A percentile compares a stretch with the other conserved stretches of the same genome.
These are phyloP conservation scores for Lignosus rhinocerotis DNA, from an alignment of 1,284 basidiomycete species.

Conservation along the genomic window DNA sequence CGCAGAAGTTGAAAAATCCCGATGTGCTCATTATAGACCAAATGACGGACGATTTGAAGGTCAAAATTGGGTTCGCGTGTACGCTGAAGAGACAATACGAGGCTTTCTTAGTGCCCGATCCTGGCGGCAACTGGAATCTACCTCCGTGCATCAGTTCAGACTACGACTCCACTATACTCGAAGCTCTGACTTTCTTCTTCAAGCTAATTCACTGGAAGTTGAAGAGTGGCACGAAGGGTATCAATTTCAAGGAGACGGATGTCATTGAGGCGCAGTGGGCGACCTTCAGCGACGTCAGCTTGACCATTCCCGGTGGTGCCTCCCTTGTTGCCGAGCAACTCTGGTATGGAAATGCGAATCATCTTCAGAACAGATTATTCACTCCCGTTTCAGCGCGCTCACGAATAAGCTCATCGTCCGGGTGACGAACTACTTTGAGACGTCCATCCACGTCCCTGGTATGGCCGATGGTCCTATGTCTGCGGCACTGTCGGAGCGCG, in stretches of 20 bases:
- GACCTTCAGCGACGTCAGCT: constrained; percentile 91
- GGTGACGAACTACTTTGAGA: constrained; percentile 92
- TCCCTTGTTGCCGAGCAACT: constrained; percentile 92
- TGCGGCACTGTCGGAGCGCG: constrained; percentile 14
- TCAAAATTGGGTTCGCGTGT: constrained; percentile 91
- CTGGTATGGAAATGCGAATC: constrained; percentile 55
- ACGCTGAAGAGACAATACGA: constrained; percentile 94
- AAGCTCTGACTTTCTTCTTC: constrained; percentile 92
- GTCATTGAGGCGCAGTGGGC: constrained; percentile 96
- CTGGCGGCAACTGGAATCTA: constrained; percentile 85
- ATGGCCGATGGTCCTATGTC: constrained; percentile 23
- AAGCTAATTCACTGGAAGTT: constrained; percentile 94
- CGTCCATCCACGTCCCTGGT: constrained; percentile 83
- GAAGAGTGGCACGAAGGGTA: constrained; percentile 88
- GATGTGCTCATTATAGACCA: constrained; percentile 93
- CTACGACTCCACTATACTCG: constrained; percentile 89
- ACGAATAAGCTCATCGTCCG: constrained; percentile 90
- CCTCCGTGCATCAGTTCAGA: constrained; percentile 86
- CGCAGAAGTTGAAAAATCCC: constrained; percentile 87
- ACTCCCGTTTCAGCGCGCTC: constrained; percentile 56
- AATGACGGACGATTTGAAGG: constrained; percentile 91
- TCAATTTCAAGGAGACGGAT: constrained; percentile 98
- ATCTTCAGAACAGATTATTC: constrained; percentile 1
- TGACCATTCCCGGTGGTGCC: constrained; percentile 88
- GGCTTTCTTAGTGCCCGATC: constrained; percentile 84